These are phyloP conservation scores for Cladosporium sp. DNA, from an alignment of 2,329 filamentous ascomycete species.

Conservation along the genomic window DNA sequence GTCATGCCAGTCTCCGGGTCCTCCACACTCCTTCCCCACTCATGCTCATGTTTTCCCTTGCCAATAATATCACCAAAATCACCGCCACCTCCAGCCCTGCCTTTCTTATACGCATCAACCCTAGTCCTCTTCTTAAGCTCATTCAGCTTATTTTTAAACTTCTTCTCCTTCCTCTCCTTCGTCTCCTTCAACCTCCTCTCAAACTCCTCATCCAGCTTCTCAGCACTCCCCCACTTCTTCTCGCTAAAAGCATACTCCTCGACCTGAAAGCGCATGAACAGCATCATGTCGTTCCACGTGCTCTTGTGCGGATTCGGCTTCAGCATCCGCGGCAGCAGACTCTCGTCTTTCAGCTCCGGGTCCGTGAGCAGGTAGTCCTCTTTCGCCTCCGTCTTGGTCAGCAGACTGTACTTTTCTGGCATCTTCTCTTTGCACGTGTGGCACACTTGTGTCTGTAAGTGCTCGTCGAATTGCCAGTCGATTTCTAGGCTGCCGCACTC, in stretches of 20 bases:
- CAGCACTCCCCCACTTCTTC: constrained; percentile 84
- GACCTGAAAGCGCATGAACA: constrained; percentile 89
- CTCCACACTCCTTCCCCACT: constrained; percentile 65
- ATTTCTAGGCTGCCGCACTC: constrained; percentile 85
- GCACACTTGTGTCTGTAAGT: constrained; percentile 74
- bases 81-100: constrained; percentile 51
- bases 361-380: constrained; percentile 96
- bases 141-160: constrained; percentile 83
- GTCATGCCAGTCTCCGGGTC: constrained; percentile 66
- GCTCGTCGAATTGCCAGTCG: constrained; percentile 90
- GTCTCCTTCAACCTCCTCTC: constrained; percentile 72
- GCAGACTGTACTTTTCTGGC: constrained; percentile 87
- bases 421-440: constrained; percentile 79
- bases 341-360: constrained; percentile 83
- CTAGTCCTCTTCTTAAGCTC: constrained; percentile 91
- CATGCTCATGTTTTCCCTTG: constrained; percentile 76
- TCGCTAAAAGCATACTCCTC: constrained; percentile 83
- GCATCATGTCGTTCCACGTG: constrained; percentile 98
- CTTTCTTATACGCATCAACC: constrained; percentile 81
- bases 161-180: constrained; percentile 81
- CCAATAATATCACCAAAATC: constrained; percentile 72
- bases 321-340: constrained; percentile 80
- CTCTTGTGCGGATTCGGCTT: constrained; percentile 92
- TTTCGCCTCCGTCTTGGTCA: constrained; percentile 94
- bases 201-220: constrained; percentile 84